These are phyloP conservation scores for Candida sanyaensis DNA, from an alignment of 1,139 yeast species.

Conservation along the genomic window DNA sequence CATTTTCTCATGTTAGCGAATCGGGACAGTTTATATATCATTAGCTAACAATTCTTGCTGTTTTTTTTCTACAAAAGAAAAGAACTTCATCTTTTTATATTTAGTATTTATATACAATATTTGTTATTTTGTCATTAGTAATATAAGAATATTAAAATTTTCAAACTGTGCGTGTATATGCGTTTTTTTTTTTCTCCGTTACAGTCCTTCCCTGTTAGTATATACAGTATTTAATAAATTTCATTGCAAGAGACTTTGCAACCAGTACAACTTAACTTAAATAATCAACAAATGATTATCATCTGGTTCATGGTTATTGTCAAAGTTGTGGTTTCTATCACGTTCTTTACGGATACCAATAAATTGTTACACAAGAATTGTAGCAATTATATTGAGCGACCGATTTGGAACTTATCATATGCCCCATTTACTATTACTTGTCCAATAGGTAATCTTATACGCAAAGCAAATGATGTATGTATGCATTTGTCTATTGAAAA, in stretches of 20 bases:
- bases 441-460: constrained; percentile 36
- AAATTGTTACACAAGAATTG: constrained; percentile 10
- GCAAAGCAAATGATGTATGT: constrained; percentile 39
- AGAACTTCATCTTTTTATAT: not conserved
- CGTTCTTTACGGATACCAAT: not conserved
- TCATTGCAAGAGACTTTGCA: not conserved
- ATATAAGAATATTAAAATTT: not conserved
- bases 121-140: constrained; percentile 2
- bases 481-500: too few species aligned
- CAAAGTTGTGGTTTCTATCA: not conserved
- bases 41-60: not conserved
- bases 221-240: too few species aligned
- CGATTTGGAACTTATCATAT: constrained; percentile 23
- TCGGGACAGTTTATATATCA: constrained; percentile 4
- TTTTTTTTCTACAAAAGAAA: constrained; percentile 8
- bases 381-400: constrained; percentile 2
- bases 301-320: not conserved
- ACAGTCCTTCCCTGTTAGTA: too few species aligned
- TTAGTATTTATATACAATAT: constrained; percentile 1
- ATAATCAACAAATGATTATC: not conserved
- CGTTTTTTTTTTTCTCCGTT: too few species aligned
- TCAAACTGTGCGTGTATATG: not conserved
- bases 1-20: not conserved
- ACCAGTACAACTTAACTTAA: not conserved
- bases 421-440: constrained; percentile 45